phyloP scores from a whole-genome alignment of 129 eudicot species.

The Rutidosis leptorrhynchoides region DNA sequence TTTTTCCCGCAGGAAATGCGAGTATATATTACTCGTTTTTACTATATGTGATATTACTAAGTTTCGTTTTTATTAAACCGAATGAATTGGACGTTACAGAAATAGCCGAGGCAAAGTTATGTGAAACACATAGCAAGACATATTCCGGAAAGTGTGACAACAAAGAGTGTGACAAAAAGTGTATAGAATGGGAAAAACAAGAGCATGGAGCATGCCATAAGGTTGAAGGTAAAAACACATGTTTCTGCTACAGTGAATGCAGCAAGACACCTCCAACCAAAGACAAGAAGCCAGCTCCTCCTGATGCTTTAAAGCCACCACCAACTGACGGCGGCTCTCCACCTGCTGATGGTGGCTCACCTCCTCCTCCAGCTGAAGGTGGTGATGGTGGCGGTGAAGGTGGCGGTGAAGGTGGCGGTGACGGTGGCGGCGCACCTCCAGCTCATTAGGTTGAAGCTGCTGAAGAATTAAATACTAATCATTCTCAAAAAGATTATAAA shows the following conservation, averaged over 20 bases:
- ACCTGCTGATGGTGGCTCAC: not conserved
- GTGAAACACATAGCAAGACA: conserved; percentile 18
- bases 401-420: no score
- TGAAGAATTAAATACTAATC: no score
- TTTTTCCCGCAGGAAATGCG: no score
- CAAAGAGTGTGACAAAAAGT: conserved; percentile 12
- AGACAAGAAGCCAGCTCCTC: conserved; percentile 1
- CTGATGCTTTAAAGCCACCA: conserved; percentile 1
- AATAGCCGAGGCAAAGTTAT: not conserved
- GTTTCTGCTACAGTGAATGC: conserved; percentile 19
- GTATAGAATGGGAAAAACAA: conserved; percentile 15
- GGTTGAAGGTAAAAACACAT: not conserved
- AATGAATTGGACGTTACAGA: conserved; percentile 4
- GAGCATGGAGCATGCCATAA: conserved; percentile 16
- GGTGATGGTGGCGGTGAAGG: not conserved
- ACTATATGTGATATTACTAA: not conserved
- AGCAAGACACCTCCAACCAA: not conserved
- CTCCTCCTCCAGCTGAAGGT: not conserved
- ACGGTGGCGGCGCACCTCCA: no score
- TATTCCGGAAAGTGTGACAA: conserved; percentile 6
- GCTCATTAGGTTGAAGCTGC: no score
- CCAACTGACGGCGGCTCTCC: not conserved
- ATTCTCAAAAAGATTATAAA: no score
- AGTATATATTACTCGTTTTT: not conserved
- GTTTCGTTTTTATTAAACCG: not conserved